phyloP scores from a whole-genome alignment of 2,329 filamentous ascomycete genomes.

The Arthrobotrys iridis region DNA sequence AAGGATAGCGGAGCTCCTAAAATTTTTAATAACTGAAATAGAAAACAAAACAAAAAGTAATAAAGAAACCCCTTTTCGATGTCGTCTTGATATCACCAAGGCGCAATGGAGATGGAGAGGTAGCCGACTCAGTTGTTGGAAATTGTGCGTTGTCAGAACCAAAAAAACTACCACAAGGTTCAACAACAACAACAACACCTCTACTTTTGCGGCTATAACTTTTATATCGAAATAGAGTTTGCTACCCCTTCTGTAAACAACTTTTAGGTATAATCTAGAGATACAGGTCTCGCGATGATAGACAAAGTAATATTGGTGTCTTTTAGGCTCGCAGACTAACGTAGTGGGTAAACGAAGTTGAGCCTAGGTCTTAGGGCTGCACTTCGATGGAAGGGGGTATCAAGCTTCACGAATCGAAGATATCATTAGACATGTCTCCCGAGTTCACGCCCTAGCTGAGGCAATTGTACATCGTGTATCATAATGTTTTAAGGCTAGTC shows the following conservation, averaged over 20 bases:
- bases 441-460: constrained; percentile 1
- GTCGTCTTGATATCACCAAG: constrained; percentile 3
- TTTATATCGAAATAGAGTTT: constrained; percentile 29
- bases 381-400: background rate
- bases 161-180: constrained; percentile 1
- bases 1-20: background rate
- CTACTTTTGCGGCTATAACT: background rate
- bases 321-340: background rate
- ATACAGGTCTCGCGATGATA: constrained; percentile 11
- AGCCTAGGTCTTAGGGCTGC: constrained; percentile 4
- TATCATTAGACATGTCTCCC: background rate
- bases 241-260: constrained; percentile 38
- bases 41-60: background rate
- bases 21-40: background rate
- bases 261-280: constrained; percentile 36
- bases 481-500: background rate
- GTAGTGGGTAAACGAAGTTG: background rate
- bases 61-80: background rate
- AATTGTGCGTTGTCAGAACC: background rate
- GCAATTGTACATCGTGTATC: background rate
- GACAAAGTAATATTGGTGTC: background rate
- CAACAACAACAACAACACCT: background rate
- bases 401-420: constrained; percentile 11
- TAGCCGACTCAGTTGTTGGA: background rate
- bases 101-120: background rate